These are phyloP conservation scores for Jacaranda copaia DNA, from an alignment of 257 asterid species.

Conservation along the genomic window DNA sequence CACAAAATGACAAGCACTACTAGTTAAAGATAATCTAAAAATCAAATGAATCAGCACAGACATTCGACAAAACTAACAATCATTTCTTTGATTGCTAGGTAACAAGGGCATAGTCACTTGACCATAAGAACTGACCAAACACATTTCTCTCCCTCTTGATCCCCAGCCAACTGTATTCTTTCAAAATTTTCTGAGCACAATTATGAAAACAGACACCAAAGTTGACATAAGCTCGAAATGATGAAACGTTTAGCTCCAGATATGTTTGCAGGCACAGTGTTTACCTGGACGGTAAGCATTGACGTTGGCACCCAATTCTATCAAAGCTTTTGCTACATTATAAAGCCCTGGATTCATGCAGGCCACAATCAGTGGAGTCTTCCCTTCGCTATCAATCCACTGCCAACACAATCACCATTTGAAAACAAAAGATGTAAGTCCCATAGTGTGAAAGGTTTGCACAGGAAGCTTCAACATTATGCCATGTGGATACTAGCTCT, in stretches of 20 bases:
- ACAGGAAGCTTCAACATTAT: constrained; percentile 3
- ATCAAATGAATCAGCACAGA: constrained; percentile 11
- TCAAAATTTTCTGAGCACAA: background rate
- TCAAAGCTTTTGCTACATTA: constrained; percentile 80
- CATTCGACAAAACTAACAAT: background rate
- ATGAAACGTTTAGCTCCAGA: constrained; percentile 20
- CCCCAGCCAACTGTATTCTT: background rate
- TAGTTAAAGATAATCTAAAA: background rate
- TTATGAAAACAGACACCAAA: background rate
- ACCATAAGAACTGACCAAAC: constrained; percentile 2
- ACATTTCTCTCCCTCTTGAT: background rate
- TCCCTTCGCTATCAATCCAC: constrained; percentile 92
- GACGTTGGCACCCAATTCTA: constrained; percentile 93
- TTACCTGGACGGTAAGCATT: constrained; percentile 88
- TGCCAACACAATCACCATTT: constrained; percentile 50
- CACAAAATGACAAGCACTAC: background rate
- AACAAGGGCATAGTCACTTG: background rate
- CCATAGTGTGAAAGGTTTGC: background rate
- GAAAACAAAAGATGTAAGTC: background rate
- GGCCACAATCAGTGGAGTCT: constrained; percentile 86
- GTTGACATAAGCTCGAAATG: background rate
- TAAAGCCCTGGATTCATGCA: constrained; percentile 74
- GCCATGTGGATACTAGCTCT: background rate
- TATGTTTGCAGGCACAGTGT: background rate
- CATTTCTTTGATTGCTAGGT: constrained; percentile 1